Evolutionary conservation across 305 asterid species (phyloP).

Genomic region (Fraxinus greggii): DNA sequence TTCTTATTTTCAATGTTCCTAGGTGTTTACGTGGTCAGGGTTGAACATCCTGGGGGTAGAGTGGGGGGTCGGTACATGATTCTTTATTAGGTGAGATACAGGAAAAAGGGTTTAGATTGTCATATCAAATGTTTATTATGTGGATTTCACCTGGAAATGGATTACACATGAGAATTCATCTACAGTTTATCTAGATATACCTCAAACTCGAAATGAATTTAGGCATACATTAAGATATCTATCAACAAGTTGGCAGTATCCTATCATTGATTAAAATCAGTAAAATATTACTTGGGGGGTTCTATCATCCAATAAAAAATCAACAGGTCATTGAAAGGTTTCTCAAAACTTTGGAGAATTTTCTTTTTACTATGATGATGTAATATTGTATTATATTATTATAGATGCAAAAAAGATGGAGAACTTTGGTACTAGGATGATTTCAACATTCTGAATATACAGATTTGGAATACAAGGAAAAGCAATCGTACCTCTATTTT

Average conservation of each 20-base stretch:
- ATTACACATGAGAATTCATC: background rate
- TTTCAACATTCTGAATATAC: background rate
- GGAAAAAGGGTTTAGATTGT: background rate
- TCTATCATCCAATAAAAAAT: background rate
- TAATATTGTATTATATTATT: background rate
- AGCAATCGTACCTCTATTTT: conserved; percentile 63
- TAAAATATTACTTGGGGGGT: background rate
- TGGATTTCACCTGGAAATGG: background rate
- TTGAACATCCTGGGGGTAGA: background rate
- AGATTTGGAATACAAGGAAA: background rate
- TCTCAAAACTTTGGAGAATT: background rate
- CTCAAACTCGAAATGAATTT: background rate
- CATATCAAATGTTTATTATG: background rate
- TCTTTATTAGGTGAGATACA: background rate
- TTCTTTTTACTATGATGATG: background rate
- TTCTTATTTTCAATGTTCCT: background rate
- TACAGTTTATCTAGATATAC: background rate
- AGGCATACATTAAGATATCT: background rate
- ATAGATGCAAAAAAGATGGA: background rate
- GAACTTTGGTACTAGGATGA: background rate
- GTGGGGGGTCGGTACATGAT: background rate
- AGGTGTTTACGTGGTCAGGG: background rate
- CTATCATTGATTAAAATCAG: background rate
- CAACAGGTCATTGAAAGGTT: background rate
- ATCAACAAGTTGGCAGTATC: background rate